Percentiles rank a stretch among this genome's conserved stretches.
These are phyloP conservation scores for Nannochloris sp. DNA, from an alignment of 139 green algal genomes.

Conservation along the genomic window DNA sequence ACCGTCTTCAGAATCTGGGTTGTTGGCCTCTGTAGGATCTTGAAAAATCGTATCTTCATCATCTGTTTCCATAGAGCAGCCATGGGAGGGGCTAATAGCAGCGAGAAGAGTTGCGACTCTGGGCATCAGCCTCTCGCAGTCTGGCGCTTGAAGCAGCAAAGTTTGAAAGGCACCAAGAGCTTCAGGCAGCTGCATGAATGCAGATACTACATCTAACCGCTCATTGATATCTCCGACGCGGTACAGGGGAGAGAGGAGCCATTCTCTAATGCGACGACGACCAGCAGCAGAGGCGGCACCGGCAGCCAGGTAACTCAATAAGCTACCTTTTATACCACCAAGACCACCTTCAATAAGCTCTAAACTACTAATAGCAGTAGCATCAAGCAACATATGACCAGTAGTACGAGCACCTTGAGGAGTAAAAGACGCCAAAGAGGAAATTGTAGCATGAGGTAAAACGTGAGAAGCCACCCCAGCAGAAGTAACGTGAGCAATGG, in stretches of 20 bases:
- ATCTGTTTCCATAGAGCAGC: not conserved
- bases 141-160: not conserved
- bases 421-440: not conserved
- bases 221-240: conserved; percentile 27
- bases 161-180: conserved; percentile 23
- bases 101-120: conserved; percentile 6
- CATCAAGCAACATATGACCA: conserved; percentile 43
- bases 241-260: conserved; percentile 36
- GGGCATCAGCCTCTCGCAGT: conserved; percentile 19
- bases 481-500: conserved; percentile 6
- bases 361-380: conserved; percentile 31
- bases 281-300: conserved; percentile 28
- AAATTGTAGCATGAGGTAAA: not conserved
- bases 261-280: conserved; percentile 26
- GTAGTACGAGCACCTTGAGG: not conserved
- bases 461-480: not conserved
- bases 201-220: conserved; percentile 1
- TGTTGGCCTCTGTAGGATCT: not conserved
- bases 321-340: conserved; percentile 25
- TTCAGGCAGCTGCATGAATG: conserved; percentile 14
- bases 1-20: not conserved
- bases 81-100: no score
- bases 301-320: conserved; percentile 41
- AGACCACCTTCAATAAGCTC: conserved; percentile 36
- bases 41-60: no score